Conservation (phyloP, 2,329 filamentous ascomycete species). For the Neophaeococcomyces aloes region DNA sequence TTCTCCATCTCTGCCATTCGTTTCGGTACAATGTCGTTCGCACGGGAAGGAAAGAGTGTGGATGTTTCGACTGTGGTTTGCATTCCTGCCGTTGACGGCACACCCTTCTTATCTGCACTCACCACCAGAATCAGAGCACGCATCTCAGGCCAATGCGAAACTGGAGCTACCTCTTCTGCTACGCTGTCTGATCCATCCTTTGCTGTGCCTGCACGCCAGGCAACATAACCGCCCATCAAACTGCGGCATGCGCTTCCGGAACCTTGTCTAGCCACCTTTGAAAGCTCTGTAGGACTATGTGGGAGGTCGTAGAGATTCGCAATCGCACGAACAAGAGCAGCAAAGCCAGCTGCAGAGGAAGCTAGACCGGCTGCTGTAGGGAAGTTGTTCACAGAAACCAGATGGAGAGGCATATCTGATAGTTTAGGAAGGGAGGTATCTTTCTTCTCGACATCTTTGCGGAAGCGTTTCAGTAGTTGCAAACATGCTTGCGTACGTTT, state of each 20-base stretch:
- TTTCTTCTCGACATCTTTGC: conserved; percentile 60
- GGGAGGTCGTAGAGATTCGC: conserved; percentile 84
- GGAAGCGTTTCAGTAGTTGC: conserved; percentile 67
- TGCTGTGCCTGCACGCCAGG: conserved; percentile 35
- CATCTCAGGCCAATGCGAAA: conserved; percentile 92
- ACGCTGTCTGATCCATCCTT: conserved; percentile 73
- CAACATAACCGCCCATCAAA: conserved; percentile 54
- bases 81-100: conserved; percentile 88
- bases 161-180: conserved; percentile 79
- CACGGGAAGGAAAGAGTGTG: conserved; percentile 69
- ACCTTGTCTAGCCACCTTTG: conserved; percentile 80
- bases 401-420: conserved; percentile 62
- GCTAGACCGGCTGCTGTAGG: conserved; percentile 85
- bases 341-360: conserved; percentile 45
- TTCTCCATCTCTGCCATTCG: conserved; percentile 79
- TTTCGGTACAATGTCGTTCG: conserved; percentile 64
- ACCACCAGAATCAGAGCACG: conserved; percentile 83
- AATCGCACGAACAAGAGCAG: conserved; percentile 61
- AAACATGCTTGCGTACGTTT: conserved; percentile 93
- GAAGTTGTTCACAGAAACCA: conserved; percentile 98
- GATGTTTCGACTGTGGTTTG: conserved; percentile 91
- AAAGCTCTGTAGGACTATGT: conserved; percentile 70
- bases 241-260: conserved; percentile 90
- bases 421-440: conserved; percentile 72
- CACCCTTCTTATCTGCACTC: conserved; percentile 89